Conservation (phyloP, 768 basidiomycete species). For the Serendipita indica region DNA sequence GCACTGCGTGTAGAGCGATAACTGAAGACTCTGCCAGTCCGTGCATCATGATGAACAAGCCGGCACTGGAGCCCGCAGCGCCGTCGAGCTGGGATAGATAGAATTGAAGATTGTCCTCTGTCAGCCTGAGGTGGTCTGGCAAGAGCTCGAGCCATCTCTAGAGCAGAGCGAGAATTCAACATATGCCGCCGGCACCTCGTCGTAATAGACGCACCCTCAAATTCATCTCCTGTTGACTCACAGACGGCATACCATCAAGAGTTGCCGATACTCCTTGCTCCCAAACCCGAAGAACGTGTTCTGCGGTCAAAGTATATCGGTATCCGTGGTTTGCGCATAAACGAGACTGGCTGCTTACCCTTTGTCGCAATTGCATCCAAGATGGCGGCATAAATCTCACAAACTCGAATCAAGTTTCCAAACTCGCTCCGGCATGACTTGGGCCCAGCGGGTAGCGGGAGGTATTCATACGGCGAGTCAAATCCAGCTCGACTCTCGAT, state of each 20-base stretch:
- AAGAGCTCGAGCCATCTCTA: slow-evolving; percentile 54
- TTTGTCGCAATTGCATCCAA: slow-evolving; percentile 37
- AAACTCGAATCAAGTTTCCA: slow-evolving; percentile 58
- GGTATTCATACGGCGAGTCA: slow-evolving; percentile 37
- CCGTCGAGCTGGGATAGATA: slow-evolving; percentile 71
- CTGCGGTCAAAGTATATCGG: not conserved
- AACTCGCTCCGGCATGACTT: slow-evolving; percentile 54
- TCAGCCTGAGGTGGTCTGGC: slow-evolving; percentile 58
- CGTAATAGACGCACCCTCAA: not conserved
- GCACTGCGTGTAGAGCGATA: slow-evolving; percentile 48
- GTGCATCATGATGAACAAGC: slow-evolving; percentile 71
- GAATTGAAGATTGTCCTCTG: slow-evolving; percentile 48
- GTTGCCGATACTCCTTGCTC: not conserved
- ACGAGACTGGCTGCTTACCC: slow-evolving; percentile 28
- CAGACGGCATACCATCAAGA: not conserved
- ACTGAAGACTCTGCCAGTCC: slow-evolving; percentile 52
- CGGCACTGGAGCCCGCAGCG: slow-evolving; percentile 59
- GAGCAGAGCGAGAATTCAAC: not conserved
- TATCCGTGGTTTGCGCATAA: no score
- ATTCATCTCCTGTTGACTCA: slow-evolving; percentile 3
- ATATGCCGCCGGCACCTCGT: slow-evolving; percentile 3
- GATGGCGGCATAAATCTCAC: slow-evolving; percentile 47
- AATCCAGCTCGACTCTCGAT: slow-evolving; percentile 17
- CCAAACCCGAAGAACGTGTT: slow-evolving; percentile 3
- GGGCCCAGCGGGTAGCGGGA: slow-evolving; percentile 46